Base-by-base conservation (phyloP, 352 stramenopile genomes). In the Phytopythium vexans region DNA sequence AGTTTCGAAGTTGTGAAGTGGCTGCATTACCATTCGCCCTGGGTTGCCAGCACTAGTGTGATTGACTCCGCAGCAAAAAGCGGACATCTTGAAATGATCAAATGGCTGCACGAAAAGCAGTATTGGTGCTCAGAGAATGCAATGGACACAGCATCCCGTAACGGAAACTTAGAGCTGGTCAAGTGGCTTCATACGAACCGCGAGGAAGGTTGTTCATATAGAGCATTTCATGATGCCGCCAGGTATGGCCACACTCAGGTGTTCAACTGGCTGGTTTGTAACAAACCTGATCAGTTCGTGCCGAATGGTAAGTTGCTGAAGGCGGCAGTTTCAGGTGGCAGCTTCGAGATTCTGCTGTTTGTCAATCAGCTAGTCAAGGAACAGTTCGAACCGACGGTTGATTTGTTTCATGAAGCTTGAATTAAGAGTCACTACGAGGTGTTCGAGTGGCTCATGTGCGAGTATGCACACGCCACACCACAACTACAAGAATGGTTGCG, bases 71-170 rank as follows among this genome's bases (percentile, higher is more conserved):
- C 56, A 33, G 49, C 41, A 9, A 43, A 42, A 4, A 53, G 53
- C 48, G 56, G 56, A 16, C 48, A 62, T 12, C 16, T 62, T 2
- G 42, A 51, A 16, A 42, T 62, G 9, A 47, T 62, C 6, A 57
- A 54, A 41, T 62, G 56, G 31, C 31, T 62, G 11, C 49, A 62
- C 41, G 49, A 57, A 43, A 43, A 5, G 56, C 49, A 32, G 56
- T 50, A 58, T 5, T 27, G 39, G 8, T 27, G 36, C 21, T 27
- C 21, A 27, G 21, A 27, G 8, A 38, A 38, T 15, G 48, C 37
- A 0, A 39, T 62, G 3, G 37, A 21, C 38, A 35, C 35, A 34
- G 53, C 52, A 1, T 41, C 62, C 21, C 34, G 41, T 31, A 53
- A 53, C 12, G 46, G 58, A 14, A 40, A 61, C 14, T 39, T 58